A percentile compares a stretch with the other conserved stretches of the same genome.
phyloP scores from a whole-genome alignment of 352 stramenopile species.

The Peronospora farinosa region DNA sequence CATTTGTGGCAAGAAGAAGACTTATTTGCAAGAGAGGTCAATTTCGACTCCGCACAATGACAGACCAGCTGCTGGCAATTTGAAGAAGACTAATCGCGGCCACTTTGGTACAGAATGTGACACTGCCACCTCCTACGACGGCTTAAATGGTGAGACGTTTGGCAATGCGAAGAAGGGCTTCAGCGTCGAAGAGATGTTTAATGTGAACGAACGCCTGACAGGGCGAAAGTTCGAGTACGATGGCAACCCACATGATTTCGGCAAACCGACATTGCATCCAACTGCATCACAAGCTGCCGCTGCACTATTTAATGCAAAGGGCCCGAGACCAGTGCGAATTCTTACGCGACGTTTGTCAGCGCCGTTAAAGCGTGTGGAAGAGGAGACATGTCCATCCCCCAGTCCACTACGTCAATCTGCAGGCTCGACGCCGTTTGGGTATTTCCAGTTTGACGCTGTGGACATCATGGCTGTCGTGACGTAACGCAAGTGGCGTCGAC shows the following conservation, averaged over 20 bases:
- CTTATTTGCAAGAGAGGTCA: constrained; percentile 38
- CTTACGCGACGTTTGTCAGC: constrained; percentile 34
- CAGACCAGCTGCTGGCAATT: constrained; percentile 30
- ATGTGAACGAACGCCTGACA: constrained; percentile 88
- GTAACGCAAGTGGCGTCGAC: constrained; percentile 34
- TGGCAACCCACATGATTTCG: constrained; percentile 93
- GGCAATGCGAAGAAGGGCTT: constrained; percentile 64
- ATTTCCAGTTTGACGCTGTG: constrained; percentile 76
- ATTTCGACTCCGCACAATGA: constrained; percentile 67
- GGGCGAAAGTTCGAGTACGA: constrained; percentile 92
- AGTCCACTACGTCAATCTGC: constrained; percentile 36
- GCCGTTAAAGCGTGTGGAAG: constrained; percentile 45
- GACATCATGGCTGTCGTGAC: constrained; percentile 88
- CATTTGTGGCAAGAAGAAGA: constrained; percentile 33
- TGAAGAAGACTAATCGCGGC: constrained; percentile 38
- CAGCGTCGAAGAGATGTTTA: constrained; percentile 94
- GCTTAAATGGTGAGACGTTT: constrained; percentile 87
- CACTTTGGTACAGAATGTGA: constrained; percentile 84
- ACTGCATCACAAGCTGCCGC: constrained; percentile 20
- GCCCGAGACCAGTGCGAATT: constrained; percentile 40
- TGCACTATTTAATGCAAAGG: constrained; percentile 51
- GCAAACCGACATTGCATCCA: constrained; percentile 40
- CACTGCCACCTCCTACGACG: constrained; percentile 72
- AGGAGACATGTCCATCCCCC: constrained; percentile 36
- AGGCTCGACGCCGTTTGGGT: constrained; percentile 38